Conservation (phyloP, 306 rosid species). For the Rosa chinensis region DNA sequence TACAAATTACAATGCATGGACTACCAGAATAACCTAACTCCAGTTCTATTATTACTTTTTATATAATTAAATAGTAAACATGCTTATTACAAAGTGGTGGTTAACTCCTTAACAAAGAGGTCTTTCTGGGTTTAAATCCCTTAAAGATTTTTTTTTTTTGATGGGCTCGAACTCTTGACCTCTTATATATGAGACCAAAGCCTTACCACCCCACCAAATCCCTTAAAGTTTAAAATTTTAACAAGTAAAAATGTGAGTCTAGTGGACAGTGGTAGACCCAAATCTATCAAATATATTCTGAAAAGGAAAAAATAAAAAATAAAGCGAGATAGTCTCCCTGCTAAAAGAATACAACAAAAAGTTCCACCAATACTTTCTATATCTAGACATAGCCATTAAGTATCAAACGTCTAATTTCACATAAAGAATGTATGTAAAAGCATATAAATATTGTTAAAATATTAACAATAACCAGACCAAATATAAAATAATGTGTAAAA, state of each 20-base stretch:
- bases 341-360: neutral
- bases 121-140: neutral
- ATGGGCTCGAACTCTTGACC: no score
- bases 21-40: neutral
- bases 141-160: no score
- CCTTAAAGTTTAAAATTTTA: neutral
- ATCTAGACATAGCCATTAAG: neutral
- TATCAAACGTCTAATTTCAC: neutral
- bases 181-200: no score
- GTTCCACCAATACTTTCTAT: neutral
- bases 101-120: no score
- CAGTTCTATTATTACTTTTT: no score
- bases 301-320: neutral
- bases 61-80: no score
- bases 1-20: neutral
- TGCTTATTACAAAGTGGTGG: no score
- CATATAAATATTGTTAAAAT: neutral
- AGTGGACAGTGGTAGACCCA: neutral
- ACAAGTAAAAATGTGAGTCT: neutral
- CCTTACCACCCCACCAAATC: no score
- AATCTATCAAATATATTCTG: neutral
- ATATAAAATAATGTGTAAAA: no score
- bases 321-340: neutral
- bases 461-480: no score
- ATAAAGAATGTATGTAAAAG: neutral